Percentiles rank a stretch among this genome's conserved stretches.
Evolutionary conservation across 2,329 filamentous ascomycete species (phyloP).

Genomic region (Colletotrichum sp.): DNA sequence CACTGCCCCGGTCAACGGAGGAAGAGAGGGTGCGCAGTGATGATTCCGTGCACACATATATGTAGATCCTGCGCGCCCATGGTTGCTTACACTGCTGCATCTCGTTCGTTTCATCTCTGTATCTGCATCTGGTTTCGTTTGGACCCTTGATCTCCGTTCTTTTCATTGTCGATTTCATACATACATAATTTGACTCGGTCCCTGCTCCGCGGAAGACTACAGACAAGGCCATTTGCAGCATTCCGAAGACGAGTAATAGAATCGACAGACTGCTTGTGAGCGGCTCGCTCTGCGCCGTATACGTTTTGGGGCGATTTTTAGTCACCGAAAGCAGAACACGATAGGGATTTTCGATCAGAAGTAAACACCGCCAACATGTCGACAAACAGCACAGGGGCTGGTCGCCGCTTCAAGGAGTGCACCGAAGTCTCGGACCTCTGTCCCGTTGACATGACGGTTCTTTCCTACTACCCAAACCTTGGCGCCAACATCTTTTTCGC

Average conservation of each 20-base stretch:
- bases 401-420: constrained; percentile 31
- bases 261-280: background rate
- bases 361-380: background rate
- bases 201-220: background rate
- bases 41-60: background rate
- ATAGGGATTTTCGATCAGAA: background rate
- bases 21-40: background rate
- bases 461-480: constrained; percentile 62
- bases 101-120: background rate
- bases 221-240: background rate
- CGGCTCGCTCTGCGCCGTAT: background rate
- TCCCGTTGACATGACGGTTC: constrained; percentile 56
- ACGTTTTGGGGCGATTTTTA: background rate
- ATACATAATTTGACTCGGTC: background rate
- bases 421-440: constrained; percentile 46
- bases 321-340: background rate
- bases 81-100: background rate
- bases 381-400: constrained; percentile 4
- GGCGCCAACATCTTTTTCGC: constrained; percentile 61
- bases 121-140: background rate
- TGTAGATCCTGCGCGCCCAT: background rate
- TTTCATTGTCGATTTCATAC: background rate
- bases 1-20: background rate
- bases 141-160: background rate
- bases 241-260: background rate